Conservation (phyloP, 306 rosid species). For the Cicer bijugum region DNA sequence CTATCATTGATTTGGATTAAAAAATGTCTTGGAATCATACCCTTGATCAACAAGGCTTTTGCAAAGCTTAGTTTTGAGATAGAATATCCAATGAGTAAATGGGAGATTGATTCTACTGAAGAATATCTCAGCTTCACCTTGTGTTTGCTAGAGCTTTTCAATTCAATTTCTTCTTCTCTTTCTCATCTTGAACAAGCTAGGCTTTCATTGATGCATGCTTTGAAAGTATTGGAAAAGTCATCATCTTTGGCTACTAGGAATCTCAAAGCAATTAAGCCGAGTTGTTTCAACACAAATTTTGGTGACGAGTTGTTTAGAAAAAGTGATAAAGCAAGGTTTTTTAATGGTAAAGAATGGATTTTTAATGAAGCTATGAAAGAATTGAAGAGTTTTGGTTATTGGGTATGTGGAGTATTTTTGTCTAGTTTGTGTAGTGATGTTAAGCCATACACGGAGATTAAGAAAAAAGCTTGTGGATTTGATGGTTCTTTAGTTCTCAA, state of each 20-base stretch:
- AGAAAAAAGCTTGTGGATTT: conserved; percentile 46
- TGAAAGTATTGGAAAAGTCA: conserved; percentile 53
- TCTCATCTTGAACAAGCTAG: conserved; percentile 52
- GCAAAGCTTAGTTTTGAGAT: conserved; percentile 65
- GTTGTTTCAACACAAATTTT: conserved; percentile 41
- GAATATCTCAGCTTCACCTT: conserved; percentile 58
- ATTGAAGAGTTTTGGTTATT: conserved; percentile 54
- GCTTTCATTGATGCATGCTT: conserved; percentile 58
- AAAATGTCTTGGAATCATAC: conserved; percentile 54
- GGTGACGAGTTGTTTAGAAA: conserved; percentile 34
- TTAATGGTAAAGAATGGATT: conserved; percentile 48
- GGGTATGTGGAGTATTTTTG: conserved; percentile 65
- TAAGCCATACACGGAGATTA: conserved; percentile 53
- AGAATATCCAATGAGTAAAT: conserved; percentile 61
- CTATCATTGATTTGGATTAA: conserved; percentile 62
- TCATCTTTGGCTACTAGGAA: conserved; percentile 44
- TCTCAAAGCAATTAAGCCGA: conserved; percentile 49
- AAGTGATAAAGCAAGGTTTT: conserved; percentile 34
- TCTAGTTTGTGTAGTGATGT: conserved; percentile 53
- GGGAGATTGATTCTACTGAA: conserved; percentile 66
- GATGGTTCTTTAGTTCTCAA: conserved; percentile 44
- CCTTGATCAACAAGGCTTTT: conserved; percentile 58
- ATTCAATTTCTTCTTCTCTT: conserved; percentile 59
- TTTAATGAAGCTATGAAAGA: conserved; percentile 55
- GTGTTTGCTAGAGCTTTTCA: conserved; percentile 61